Conservation (phyloP, 306 rosid species). For the Inga oerstediana region DNA sequence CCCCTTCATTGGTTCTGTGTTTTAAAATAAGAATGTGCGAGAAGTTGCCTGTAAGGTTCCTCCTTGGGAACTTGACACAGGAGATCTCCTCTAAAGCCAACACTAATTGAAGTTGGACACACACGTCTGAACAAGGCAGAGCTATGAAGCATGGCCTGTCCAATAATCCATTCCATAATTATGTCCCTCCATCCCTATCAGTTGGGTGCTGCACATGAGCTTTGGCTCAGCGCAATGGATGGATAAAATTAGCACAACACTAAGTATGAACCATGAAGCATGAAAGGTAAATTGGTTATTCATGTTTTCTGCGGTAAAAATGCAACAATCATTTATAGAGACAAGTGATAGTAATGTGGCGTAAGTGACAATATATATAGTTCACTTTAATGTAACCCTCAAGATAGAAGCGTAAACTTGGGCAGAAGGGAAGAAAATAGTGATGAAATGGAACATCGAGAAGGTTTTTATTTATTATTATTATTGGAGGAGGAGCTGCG, state of each 20-base stretch:
- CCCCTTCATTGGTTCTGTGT: neutral
- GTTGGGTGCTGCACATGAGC: neutral
- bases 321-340: too few relatives aligned
- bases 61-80: constrained; percentile 54
- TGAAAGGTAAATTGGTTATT: neutral
- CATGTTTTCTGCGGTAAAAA: neutral
- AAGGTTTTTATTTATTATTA: too few relatives aligned
- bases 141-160: constrained; percentile 46
- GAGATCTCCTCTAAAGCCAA: constrained; percentile 51
- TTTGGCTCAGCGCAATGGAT: constrained; percentile 26
- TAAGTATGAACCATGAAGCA: constrained; percentile 20
- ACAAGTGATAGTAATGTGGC: neutral
- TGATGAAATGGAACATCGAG: too few relatives aligned
- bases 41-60: constrained; percentile 42
- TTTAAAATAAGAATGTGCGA: constrained; percentile 18
- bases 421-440: neutral
- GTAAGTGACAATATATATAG: neutral
- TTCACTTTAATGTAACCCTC: neutral
- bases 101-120: constrained; percentile 45
- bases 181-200: constrained; percentile 51
- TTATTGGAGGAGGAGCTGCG: too few relatives aligned
- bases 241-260: constrained; percentile 64
- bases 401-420: neutral
- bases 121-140: constrained; percentile 47
- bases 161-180: constrained; percentile 45